Evolutionary conservation across 2,329 filamentous ascomycete species (phyloP).

Genomic region (Xylaria sp.): DNA sequence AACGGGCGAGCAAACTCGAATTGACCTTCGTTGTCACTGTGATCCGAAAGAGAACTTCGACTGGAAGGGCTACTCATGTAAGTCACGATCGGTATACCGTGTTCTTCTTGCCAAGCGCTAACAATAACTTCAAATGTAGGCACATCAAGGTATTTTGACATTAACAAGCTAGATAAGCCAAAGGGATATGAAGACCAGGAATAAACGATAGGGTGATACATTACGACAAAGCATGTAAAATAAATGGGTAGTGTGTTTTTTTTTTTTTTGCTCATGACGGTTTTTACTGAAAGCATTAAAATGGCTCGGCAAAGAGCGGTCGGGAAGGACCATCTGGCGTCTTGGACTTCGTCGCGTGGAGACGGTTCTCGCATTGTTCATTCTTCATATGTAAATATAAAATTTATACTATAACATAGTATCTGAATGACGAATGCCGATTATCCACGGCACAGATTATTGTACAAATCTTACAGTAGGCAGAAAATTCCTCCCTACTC

Average conservation of each 20-base stretch:
- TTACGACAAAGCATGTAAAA: constrained; percentile 26
- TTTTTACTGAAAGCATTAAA: constrained; percentile 28
- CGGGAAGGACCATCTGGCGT: constrained; percentile 35
- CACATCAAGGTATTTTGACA: constrained; percentile 84
- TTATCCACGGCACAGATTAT: constrained; percentile 23
- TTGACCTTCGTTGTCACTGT: constrained; percentile 90
- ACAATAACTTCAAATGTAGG: constrained; percentile 53
- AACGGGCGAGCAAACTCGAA: constrained; percentile 80
- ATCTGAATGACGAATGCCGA: constrained; percentile 23
- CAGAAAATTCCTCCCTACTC: background rate
- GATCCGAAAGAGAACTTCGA: constrained; percentile 98
- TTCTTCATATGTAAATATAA: constrained; percentile 35
- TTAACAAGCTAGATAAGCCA: constrained; percentile 82
- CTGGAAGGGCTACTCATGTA: constrained; percentile 98
- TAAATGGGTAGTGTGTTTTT: constrained; percentile 29
- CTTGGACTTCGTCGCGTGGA: constrained; percentile 34
- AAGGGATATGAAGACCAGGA: constrained; percentile 76
- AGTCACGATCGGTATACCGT: constrained; percentile 43
- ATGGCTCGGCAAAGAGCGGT: constrained; percentile 23
- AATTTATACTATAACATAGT: constrained; percentile 18
- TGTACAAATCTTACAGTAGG: constrained; percentile 26
- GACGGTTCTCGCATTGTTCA: constrained; percentile 26
- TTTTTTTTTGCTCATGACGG: constrained; percentile 32
- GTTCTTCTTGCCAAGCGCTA: background rate
- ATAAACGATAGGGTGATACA: constrained; percentile 14